A percentile compares a stretch with the other conserved stretches of the same genome.
Conservation (phyloP, 2,329 filamentous ascomycete genomes). For the Truncatella angustata region DNA sequence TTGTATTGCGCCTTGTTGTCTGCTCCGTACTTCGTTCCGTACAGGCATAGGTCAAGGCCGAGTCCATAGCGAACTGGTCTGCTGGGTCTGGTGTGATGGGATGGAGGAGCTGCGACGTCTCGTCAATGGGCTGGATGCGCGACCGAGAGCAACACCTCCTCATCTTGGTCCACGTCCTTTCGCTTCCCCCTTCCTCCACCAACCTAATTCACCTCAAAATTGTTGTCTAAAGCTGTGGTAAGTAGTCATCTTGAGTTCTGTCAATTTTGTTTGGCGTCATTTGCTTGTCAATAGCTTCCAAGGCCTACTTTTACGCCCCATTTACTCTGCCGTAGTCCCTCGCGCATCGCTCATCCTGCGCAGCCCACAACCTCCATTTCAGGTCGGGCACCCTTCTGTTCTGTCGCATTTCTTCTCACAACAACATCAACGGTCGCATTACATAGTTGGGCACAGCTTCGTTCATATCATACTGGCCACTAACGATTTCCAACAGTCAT, state of each 20-base stretch:
- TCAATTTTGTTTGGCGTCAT: background rate
- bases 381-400: constrained; percentile 2
- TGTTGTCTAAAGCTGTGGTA: constrained; percentile 8
- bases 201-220: background rate
- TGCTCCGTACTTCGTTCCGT: no score
- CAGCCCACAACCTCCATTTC: background rate
- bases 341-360: background rate
- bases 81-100: background rate
- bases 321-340: no score
- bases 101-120: constrained; percentile 6
- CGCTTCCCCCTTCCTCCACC: background rate
- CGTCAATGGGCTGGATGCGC: constrained; percentile 5
- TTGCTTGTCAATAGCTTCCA: background rate
- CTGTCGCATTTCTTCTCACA: constrained; percentile 29
- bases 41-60: background rate
- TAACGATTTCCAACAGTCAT: constrained; percentile 17
- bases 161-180: background rate
- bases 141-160: constrained; percentile 9
- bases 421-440: constrained; percentile 22
- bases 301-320: background rate
- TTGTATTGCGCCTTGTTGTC: no score
- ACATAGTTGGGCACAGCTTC: constrained; percentile 5
- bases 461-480: constrained; percentile 16
- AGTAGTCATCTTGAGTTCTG: constrained; percentile 1
- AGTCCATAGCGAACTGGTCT: background rate